phyloP scores from a whole-genome alignment of 331 rosid genomes.

The Rhamnella rubrinervis region DNA sequence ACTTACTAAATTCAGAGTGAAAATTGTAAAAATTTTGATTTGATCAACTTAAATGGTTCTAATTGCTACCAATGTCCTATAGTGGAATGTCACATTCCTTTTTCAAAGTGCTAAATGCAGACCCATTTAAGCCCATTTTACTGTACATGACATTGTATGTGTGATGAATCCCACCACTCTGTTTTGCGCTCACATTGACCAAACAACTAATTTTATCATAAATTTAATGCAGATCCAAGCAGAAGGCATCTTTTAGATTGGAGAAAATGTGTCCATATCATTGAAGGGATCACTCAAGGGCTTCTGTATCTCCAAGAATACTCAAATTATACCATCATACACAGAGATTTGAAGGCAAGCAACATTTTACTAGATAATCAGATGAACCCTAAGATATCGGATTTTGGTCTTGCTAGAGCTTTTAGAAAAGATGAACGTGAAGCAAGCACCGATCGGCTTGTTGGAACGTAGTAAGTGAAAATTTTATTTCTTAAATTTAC shows the following conservation, averaged over 20 bases:
- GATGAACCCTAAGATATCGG: slow-evolving; percentile 39
- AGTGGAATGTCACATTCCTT: too few relatives aligned
- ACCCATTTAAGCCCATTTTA: too few relatives aligned
- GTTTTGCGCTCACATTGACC: too few relatives aligned
- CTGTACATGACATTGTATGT: too few relatives aligned
- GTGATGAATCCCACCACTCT: too few relatives aligned
- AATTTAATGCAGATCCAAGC: slow-evolving; percentile 21
- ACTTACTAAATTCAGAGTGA: too few relatives aligned
- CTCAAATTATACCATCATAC: slow-evolving; percentile 33
- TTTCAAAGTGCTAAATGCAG: too few relatives aligned
- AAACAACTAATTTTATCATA: too few relatives aligned
- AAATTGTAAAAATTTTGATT: too few relatives aligned
- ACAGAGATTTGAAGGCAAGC: slow-evolving; percentile 42
- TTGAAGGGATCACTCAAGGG: slow-evolving; percentile 44
- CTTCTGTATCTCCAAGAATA: slow-evolving; percentile 50
- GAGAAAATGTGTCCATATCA: slow-evolving; percentile 26
- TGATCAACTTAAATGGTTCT: too few relatives aligned
- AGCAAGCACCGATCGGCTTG: slow-evolving; percentile 41
- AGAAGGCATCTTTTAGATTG: slow-evolving; percentile 29
- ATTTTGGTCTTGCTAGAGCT: slow-evolving; percentile 42
- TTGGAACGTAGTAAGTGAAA: slow-evolving; percentile 31
- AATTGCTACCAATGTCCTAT: too few relatives aligned
- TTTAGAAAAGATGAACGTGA: slow-evolving; percentile 36
- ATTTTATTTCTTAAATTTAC: too few relatives aligned
- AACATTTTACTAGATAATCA: slow-evolving; percentile 35